Base-by-base conservation (phyloP, 495 filamentous ascomycete genomes). In the Thermochaetoides thermophila region DNA sequence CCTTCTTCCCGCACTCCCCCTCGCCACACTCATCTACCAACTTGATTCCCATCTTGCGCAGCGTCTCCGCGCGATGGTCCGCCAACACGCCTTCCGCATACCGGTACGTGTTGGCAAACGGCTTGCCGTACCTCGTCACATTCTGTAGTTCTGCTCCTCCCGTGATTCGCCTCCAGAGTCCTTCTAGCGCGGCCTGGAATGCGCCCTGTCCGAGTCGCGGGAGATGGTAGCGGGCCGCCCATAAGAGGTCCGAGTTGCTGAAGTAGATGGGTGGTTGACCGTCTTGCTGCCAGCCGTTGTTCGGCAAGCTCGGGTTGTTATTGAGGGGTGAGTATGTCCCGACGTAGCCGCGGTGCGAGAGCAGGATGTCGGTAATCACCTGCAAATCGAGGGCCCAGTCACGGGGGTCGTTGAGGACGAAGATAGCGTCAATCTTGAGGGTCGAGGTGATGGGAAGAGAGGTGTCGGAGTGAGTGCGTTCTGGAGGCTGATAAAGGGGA, bases 351-450 rank as follows among this genome's bases (percentile, higher is more conserved):
- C 59, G 38, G 4, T 66, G 62, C 3, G 84, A 92, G 24, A 89
- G 62, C 3, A 94, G 66, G 5, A 92, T 48, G 53, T 97, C 89
- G 34, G 75, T 42, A 27, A 95, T 73, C 37, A 97, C 44, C 45
- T 86, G 81, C 5, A 71, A 69, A 53, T 92, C 83, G n/a, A 89
- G 65, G 6, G 73, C 84, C 86, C 87, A 95, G 63, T 95, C 87
- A 17, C 89, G 71, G 8, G 89, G 82, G 55, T 92, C 84, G 53
- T 87, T 83, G 61, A 78, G 92, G 20, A 94, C 75, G 49, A 94
- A 74, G 29, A 97, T 71, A 12, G 85, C 84, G 48, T 82, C 77
- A 44, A 95, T 72, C 40, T 81, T 78, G 24, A 84, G 60, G 20
- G 66, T 59, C 22, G 40, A 21, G 5, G 20, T 10, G n/a, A 35